Percentiles rank a stretch among this genome's conserved stretches.
Conservation (phyloP, 1,284 basidiomycete genomes). For the Coriolopsis trogii region DNA sequence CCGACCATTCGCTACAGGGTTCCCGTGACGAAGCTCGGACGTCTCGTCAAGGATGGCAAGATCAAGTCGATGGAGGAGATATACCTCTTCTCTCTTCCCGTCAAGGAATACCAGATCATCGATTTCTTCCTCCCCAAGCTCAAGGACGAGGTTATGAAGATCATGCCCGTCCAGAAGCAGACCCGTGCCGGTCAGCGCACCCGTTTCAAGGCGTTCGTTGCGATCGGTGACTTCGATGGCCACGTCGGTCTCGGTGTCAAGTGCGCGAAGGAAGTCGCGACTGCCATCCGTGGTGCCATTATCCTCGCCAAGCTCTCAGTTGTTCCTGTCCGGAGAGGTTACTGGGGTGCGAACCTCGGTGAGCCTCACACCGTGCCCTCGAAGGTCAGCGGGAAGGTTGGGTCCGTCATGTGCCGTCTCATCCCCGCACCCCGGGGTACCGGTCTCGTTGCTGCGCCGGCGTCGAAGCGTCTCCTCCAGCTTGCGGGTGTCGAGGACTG, state of each 20-base stretch:
- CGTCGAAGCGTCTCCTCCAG: constrained; percentile 95
- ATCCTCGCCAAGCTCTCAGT: constrained; percentile 96
- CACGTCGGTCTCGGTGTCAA: constrained; percentile 99
- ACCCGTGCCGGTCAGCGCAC: constrained; percentile 99
- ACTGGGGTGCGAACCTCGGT: constrained; percentile 99
- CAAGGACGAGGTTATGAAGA: constrained; percentile 99
- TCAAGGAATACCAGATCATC: constrained; percentile 98
- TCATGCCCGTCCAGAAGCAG: constrained; percentile 99
- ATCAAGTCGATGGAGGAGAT: constrained; percentile 99
- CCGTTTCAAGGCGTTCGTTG: constrained; percentile 99
- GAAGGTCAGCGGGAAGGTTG: constrained; percentile 98
- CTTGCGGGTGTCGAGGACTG: constrained; percentile 96
- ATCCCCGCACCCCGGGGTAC: constrained; percentile 99
- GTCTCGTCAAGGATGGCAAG: constrained; percentile 99
- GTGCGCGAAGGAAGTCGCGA: constrained; percentile 99
- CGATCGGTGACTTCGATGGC: constrained; percentile 98
- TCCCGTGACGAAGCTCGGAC: constrained; percentile 98
- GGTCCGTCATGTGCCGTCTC: constrained; percentile 99
- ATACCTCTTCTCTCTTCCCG: constrained; percentile 99
- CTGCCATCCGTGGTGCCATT: constrained; percentile 98
- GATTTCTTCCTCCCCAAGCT: constrained; percentile 97
- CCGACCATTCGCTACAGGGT: constrained; percentile 56
- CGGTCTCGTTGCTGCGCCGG: constrained; percentile 99
- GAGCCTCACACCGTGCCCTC: constrained; percentile 99
- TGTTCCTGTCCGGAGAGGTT: constrained; percentile 96